A percentile compares a stretch with the other conserved stretches of the same genome.
Evolutionary conservation across 805 yeast species (phyloP).

Genomic region (Candida nonsorbophila): DNA sequence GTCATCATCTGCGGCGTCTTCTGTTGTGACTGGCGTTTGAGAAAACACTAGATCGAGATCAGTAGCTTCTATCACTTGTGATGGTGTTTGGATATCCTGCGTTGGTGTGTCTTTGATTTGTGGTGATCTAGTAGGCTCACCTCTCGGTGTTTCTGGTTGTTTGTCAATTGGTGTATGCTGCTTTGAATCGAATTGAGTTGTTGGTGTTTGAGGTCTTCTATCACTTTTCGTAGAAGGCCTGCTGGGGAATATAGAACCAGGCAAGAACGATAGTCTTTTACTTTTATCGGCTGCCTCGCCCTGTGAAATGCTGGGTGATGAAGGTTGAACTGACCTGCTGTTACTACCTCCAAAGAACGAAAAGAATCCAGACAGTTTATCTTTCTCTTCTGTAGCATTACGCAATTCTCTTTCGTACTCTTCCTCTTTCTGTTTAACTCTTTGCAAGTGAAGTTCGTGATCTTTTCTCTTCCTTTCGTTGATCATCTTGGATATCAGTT

Average conservation of each 20-base stretch:
- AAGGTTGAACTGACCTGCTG: too few species aligned
- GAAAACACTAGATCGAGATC: slow-evolving; percentile 8
- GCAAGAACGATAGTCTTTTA: too few species aligned
- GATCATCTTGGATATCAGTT: slow-evolving; percentile 29
- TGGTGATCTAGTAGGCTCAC: too few species aligned
- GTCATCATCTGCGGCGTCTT: slow-evolving; percentile 10
- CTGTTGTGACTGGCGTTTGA: not conserved
- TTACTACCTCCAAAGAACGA: too few species aligned
- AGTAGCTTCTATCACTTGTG: slow-evolving; percentile 1
- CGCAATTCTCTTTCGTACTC: slow-evolving; percentile 28
- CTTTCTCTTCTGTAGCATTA: slow-evolving; percentile 19
- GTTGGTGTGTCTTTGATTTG: too few species aligned
- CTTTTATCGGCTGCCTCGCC: too few species aligned
- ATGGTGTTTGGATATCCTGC: too few species aligned
- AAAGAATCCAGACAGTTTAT: slow-evolving; percentile 12
- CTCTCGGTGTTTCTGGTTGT: too few species aligned
- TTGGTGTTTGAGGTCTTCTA: not conserved
- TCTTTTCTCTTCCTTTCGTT: slow-evolving; percentile 35
- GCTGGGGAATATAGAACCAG: too few species aligned
- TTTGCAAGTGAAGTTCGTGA: slow-evolving; percentile 31
- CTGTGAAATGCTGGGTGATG: too few species aligned
- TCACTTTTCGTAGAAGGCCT: too few species aligned
- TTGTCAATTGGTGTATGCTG: not conserved
- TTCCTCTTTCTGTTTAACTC: slow-evolving; percentile 32
- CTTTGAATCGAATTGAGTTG: not conserved